Evolutionary conservation across 139 green algal species (phyloP), one percentile per base, ranked within the genome.

Genomic region (Chlamydomonas sphaeroides): DNA sequence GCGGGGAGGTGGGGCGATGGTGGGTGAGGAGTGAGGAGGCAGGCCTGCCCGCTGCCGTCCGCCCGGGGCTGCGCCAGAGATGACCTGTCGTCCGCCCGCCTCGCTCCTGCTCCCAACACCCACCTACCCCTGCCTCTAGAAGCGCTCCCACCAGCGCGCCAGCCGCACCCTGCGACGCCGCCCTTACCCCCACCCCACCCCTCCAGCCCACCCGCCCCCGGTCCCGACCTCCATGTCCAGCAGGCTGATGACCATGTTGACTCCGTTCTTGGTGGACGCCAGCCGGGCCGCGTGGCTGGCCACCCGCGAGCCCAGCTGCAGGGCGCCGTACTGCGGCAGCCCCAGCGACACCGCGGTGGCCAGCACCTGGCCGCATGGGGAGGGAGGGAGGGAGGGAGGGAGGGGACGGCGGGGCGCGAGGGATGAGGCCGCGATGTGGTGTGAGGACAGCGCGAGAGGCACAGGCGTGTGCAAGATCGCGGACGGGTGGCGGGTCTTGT

Each of bases 151-250:
- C n/a, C n/a, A n/a, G n/a, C n/a, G n/a, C n/a, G n/a, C n/a, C n/a
- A n/a, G n/a, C n/a, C n/a, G n/a, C n/a, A n/a, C n/a, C n/a, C n/a
- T n/a, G n/a, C n/a, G n/a, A n/a, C n/a, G n/a, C n/a, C 53, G 23
- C 53, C 20, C 53, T 30, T 62, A 10, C 20, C 20, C 53, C 53
- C 20, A 5, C 14, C 14, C 59, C 28, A 20, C 30, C 59, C 6
- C 59, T 5, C 10, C 59, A 7, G 7, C 10, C 38, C 30, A 21
- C 59, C 59, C 28, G 56, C 75, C 18, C 74, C 69, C 66, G 21
- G 75, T 66, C 21, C 75, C 23, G 68, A 80, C 72, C 79, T 86
- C 63, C 79, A 86, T 69, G 53, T 84, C 74, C 61, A 81, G 66
- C 67, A 89, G 51, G 8, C 73, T 72, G 18, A 72, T 18, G 51